phyloP scores from a whole-genome alignment of 306 rosid genomes.

The Bauhinia variegata region DNA sequence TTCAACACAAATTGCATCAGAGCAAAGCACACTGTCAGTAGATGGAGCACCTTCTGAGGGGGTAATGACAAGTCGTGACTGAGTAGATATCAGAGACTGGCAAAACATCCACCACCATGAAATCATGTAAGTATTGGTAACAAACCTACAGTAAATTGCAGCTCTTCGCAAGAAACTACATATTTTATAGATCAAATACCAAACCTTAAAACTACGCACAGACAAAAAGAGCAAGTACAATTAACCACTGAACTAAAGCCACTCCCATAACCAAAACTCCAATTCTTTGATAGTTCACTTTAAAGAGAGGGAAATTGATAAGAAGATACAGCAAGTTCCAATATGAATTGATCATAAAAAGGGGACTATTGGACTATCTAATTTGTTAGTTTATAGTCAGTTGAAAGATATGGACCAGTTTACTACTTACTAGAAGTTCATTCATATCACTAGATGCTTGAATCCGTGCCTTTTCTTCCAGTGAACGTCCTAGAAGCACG shows the following conservation, averaged over 20 bases:
- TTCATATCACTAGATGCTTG: conserved; percentile 98
- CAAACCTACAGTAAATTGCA: conserved; percentile 26
- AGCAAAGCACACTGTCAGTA: conserved; percentile 63
- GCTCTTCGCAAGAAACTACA: conserved; percentile 5
- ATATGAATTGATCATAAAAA: too few species aligned
- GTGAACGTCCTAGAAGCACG: conserved; percentile 95
- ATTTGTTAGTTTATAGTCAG: neutral
- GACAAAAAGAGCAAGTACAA: conserved; percentile 20
- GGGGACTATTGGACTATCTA: neutral
- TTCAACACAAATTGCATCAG: conserved; percentile 77
- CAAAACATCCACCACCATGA: conserved; percentile 44
- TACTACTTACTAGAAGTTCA: conserved; percentile 80
- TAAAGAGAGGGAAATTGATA: conserved; percentile 17
- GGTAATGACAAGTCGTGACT: conserved; percentile 83
- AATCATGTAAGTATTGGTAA: conserved; percentile 35
- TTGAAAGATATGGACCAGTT: conserved; percentile 6
- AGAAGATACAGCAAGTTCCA: conserved; percentile 17
- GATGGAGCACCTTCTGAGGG: conserved; percentile 72
- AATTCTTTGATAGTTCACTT: conserved; percentile 27
- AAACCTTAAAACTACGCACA: neutral
- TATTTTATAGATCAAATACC: conserved; percentile 4
- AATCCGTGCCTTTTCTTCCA: conserved; percentile 92
- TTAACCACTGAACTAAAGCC: neutral
- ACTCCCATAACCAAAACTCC: conserved; percentile 16
- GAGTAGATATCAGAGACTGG: conserved; percentile 92